Evolutionary conservation across 129 eudicot genomes (phyloP), one percentile per base, ranked within the genome.

Genomic region (Calendula officinalis): DNA sequence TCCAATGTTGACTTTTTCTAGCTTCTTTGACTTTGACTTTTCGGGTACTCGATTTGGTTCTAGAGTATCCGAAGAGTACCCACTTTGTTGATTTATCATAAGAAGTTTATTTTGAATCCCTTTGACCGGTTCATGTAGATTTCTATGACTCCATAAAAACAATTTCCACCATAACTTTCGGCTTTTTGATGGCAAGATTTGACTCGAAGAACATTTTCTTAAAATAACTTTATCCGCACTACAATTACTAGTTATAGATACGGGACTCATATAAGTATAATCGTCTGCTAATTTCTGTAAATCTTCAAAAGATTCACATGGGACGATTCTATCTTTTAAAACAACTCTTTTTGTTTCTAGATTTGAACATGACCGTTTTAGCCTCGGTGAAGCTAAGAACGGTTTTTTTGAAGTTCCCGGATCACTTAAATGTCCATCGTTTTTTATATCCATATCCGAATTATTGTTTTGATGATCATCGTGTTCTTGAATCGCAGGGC

Each of bases 131-230:
- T 69, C 75, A 11, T 82, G 95, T 39, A 91, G 60, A 61, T 81
- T 90, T 51, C 95, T 80, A 62, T 87, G 97, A 71, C 95, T 91
- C 97, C 97, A 91, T 3, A 91, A 75, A 66, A 91, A 86, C 74
- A 91, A 44, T 56, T 91, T 91, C 97, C 97, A 91, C 97, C 97
- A 91, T 71, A 91, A 66, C 65, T 42, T 84, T 60, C 89, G 64
- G 69, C 95, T 91, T 53, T 94, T 74, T 3, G 97, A 91, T 3
- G 97, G 97, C 16, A 91, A 74, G 33, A 91, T 78, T 57, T 91
- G 97, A 58, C 90, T 91, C 4, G 95, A 87, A 37, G 95, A 91
- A 63, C 77, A 83, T 74, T 87, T 91, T 73, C 86, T 78, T 76
- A 91, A 54, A 68, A 87, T 82, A 64, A 91, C 95, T 76, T 80